Conservation (phyloP, 202 grass and related monocot genomes). For the Carex sylvatica region DNA sequence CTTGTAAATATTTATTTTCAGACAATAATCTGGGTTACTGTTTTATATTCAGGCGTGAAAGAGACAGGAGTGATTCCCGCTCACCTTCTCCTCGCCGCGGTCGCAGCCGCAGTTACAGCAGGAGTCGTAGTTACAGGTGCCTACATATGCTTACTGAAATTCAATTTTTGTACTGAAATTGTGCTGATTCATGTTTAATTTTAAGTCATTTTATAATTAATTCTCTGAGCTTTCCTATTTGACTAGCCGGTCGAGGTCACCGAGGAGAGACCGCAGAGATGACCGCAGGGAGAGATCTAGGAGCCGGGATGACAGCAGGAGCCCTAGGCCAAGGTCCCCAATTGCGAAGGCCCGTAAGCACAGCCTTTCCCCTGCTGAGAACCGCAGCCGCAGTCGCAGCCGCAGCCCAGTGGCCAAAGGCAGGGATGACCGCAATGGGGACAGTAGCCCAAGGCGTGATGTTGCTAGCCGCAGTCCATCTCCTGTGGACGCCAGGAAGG, state of each 20-base stretch:
- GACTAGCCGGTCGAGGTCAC: slow-evolving; percentile 54
- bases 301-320: slow-evolving; percentile 80
- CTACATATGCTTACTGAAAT: neutral
- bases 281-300: slow-evolving; percentile 59
- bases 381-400: slow-evolving; percentile 40
- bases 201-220: neutral
- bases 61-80: slow-evolving; percentile 69
- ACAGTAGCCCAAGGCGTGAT: slow-evolving; percentile 47
- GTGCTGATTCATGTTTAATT: neutral
- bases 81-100: slow-evolving; percentile 69
- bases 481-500: slow-evolving; percentile 28
- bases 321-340: slow-evolving; percentile 44
- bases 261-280: slow-evolving; percentile 44
- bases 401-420: slow-evolving; percentile 51
- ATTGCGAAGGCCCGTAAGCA: slow-evolving; percentile 45
- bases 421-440: slow-evolving; percentile 41
- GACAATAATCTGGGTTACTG: neutral
- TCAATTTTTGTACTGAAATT: neutral
- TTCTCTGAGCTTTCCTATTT: neutral
- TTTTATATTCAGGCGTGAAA: slow-evolving; percentile 50
- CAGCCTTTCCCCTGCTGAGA: slow-evolving; percentile 52
- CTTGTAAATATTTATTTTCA: neutral
- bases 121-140: slow-evolving; percentile 84
- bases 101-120: slow-evolving; percentile 73
- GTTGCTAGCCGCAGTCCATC: slow-evolving; percentile 50